Percentiles rank a stretch among this genome's conserved stretches.
phyloP scores from a whole-genome alignment of 2,329 filamentous ascomycete species.

The Colletotrichum spaethianum region DNA sequence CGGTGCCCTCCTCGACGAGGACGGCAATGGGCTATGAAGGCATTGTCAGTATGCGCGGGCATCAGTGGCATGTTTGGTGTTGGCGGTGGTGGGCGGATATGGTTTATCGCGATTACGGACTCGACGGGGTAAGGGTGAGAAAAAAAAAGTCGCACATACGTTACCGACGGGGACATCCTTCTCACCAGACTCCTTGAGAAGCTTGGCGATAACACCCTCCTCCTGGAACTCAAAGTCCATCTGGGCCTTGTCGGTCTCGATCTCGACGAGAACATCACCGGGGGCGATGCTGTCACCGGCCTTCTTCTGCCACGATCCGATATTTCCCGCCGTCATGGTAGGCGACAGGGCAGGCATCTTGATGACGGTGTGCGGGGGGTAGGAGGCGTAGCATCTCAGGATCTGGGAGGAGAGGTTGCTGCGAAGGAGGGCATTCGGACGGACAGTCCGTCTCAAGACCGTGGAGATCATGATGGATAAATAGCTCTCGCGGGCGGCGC shows the following conservation, averaged over 20 bases:
- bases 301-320: constrained; percentile 99
- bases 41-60: constrained; percentile 27
- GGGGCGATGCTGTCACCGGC: constrained; percentile 87
- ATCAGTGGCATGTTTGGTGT: constrained; percentile 36
- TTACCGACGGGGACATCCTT: constrained; percentile 96
- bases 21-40: constrained; percentile 88
- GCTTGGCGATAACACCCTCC: constrained; percentile 94
- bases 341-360: constrained; percentile 98
- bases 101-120: constrained; percentile 14
- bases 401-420: constrained; percentile 67
- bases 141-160: constrained; percentile 72
- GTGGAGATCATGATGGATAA: constrained; percentile 71
- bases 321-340: constrained; percentile 97
- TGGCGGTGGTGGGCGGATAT: not conserved
- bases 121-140: constrained; percentile 30
- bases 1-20: constrained; percentile 90
- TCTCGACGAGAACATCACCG: constrained; percentile 96
- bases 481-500: constrained; percentile 28
- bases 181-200: constrained; percentile 91
- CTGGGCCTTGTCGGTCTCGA: constrained; percentile 99
- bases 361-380: constrained; percentile 93
- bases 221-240: constrained; percentile 99
- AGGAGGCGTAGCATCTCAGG: constrained; percentile 82
- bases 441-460: constrained; percentile 73
- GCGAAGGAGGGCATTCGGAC: constrained; percentile 67